Evolutionary conservation across 2,329 filamentous ascomycete species (phyloP).

Genomic region (Paecilomyces dactylethromorphus): DNA sequence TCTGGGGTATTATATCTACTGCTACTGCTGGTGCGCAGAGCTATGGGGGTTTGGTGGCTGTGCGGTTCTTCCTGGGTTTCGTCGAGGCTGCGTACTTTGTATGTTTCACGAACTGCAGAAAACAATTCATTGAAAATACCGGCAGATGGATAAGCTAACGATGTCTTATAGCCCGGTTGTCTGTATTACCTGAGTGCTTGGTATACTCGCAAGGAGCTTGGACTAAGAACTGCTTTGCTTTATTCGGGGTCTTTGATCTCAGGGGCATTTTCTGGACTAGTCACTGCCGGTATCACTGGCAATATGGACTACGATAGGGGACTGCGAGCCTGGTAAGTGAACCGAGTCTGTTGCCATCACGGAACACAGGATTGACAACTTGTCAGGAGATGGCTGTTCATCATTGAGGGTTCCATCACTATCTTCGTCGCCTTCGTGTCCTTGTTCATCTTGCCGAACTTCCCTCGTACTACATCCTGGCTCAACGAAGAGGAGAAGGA

Average conservation of each 20-base stretch:
- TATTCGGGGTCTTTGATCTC: constrained; percentile 37
- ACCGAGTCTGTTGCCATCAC: constrained; percentile 3
- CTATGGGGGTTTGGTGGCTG: constrained; percentile 42
- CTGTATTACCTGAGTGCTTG: constrained; percentile 41
- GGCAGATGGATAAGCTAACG: not conserved
- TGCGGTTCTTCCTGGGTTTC: constrained; percentile 41
- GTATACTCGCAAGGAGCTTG: constrained; percentile 61
- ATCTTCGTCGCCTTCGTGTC: constrained; percentile 52
- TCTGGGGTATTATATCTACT: constrained; percentile 58
- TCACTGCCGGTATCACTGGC: constrained; percentile 59
- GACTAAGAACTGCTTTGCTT: constrained; percentile 38
- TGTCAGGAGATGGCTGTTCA: constrained; percentile 54
- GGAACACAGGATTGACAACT: not conserved
- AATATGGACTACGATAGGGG: constrained; percentile 54
- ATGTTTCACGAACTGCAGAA: constrained; percentile 20
- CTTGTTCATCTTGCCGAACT: constrained; percentile 60
- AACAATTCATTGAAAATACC: not conserved
- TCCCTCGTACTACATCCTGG: constrained; percentile 55
- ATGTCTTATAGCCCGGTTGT: constrained; percentile 17
- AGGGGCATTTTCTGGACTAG: constrained; percentile 36
- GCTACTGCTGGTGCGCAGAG: constrained; percentile 32
- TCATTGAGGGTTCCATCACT: constrained; percentile 63
- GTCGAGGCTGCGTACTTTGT: constrained; percentile 34
- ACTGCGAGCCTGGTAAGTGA: constrained; percentile 49
- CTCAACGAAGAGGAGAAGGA: constrained; percentile 53